Conservation (phyloP, 805 yeast genomes). For the Candida namnaoensis region DNA sequence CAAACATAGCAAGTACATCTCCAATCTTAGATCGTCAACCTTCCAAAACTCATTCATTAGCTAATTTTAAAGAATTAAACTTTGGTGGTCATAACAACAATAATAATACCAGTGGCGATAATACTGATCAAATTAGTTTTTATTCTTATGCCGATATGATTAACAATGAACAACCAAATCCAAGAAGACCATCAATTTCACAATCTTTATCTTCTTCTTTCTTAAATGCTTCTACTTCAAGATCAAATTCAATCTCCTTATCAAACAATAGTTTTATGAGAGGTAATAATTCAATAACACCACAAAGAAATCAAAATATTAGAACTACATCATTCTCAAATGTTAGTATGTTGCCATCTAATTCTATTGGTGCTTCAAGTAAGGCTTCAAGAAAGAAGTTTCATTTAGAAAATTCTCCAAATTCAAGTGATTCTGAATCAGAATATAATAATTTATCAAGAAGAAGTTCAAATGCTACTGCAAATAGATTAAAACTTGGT, state of each 20-base stretch:
- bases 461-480: too few species aligned
- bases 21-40: constrained; percentile 2
- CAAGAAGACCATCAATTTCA: constrained; percentile 53
- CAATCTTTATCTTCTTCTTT: constrained; percentile 29
- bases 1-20: constrained; percentile 1
- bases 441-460: constrained; percentile 5
- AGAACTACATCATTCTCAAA: constrained; percentile 16
- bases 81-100: constrained; percentile 1
- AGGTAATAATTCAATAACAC: constrained; percentile 12
- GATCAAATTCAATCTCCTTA: constrained; percentile 7
- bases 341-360: background rate
- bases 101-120: constrained; percentile 2
- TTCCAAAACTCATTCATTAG: constrained; percentile 14
- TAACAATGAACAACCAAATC: constrained; percentile 48
- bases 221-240: constrained; percentile 12
- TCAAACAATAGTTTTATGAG: background rate
- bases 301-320: constrained; percentile 12
- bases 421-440: constrained; percentile 19
- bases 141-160: constrained; percentile 78
- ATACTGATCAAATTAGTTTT: constrained; percentile 30
- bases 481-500: too few species aligned
- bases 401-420: constrained; percentile 12
- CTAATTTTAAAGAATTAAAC: constrained; percentile 13
- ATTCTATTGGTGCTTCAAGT: background rate
- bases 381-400: background rate